Conservation (phyloP, 1,139 yeast species). For the Blastobotrys apis region DNA sequence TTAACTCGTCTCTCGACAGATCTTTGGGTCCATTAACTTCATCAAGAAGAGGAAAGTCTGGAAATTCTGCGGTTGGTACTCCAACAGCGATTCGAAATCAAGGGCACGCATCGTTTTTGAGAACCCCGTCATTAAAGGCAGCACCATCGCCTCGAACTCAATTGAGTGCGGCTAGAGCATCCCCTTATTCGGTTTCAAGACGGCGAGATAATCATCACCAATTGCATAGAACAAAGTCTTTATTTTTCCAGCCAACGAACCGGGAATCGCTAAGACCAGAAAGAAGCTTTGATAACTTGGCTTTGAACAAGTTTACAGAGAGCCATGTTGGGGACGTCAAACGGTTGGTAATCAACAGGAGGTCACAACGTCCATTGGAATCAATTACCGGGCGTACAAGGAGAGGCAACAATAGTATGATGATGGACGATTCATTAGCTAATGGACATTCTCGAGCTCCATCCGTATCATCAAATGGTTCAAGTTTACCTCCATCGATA, state of each 20-base stretch:
- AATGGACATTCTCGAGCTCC: slow-evolving; percentile 8
- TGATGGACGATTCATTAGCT: background rate
- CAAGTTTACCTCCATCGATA: background rate
- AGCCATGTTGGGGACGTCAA: slow-evolving; percentile 24
- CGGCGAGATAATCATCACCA: slow-evolving; percentile 3
- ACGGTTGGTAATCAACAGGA: slow-evolving; percentile 36
- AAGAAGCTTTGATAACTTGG: slow-evolving; percentile 8
- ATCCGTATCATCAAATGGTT: background rate
- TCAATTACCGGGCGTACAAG: slow-evolving; percentile 13
- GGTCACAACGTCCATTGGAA: slow-evolving; percentile 41
- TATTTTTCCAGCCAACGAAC: slow-evolving; percentile 5
- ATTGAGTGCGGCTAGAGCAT: slow-evolving; percentile 8
- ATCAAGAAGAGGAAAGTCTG: slow-evolving; percentile 13
- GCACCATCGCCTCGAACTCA: slow-evolving; percentile 15
- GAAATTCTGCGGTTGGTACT: slow-evolving; percentile 9
- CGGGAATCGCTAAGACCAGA: slow-evolving; percentile 4
- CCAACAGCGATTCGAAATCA: slow-evolving; percentile 9
- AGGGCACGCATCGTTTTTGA: slow-evolving; percentile 4
- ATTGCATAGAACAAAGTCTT: slow-evolving; percentile 10
- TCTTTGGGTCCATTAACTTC: slow-evolving; percentile 23
- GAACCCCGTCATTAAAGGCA: slow-evolving; percentile 12
- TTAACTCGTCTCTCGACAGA: slow-evolving; percentile 29
- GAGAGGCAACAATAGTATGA: background rate
- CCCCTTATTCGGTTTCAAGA: slow-evolving; percentile 12
- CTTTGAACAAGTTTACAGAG: slow-evolving; percentile 12